Evolutionary conservation across 495 filamentous ascomycete species (phyloP), one percentile per base, ranked within the genome.

Genomic region (Staphylotrichum tortipilum): DNA sequence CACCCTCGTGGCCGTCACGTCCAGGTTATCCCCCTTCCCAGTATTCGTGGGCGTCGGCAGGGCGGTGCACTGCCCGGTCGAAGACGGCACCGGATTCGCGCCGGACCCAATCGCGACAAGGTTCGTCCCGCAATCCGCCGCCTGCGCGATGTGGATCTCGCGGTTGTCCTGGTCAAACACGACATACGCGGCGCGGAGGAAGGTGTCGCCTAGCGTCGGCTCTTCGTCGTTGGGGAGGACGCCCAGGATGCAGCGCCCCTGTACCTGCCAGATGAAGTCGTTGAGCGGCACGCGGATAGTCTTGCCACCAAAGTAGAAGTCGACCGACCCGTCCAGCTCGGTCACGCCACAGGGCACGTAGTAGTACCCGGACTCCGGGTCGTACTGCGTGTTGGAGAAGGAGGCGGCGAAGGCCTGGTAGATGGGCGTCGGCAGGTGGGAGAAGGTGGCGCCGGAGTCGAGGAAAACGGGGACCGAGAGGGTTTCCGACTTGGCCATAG

Each of bases 271-370:
- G 57, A 88, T 74, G 45, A 90, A 70, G 57, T 90, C 84, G 53
- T 69, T 68, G 52, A 81, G 69, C 4, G 73, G 66, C 2, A 90
- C 81, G 10, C 71, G 65, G 53, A 90, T 87, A 12, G 65, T 43
- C 28, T 62, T 64, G 23, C 60, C 63, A 1, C 67, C 69, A 38
- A 79, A 81, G 6, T 70, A 78, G 65, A 83, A 88, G 31, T 78
- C 77, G 30, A 88, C 64, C 2, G 71, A 76, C 11, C 73, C 63
- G 17, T 72, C 52, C 15, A 72, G 31, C 28, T 78, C 57, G 3
- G 74, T 75, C 9, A 80, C 56, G 39, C 53, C 61, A 71, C 86
- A 90, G 49, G 77, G 72, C 10, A 86, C 69, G 42, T 76, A 75
- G 28, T 72, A 82, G 36, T 70, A 69, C 15, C 73, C 64, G 6